Percentiles rank a stretch among this genome's conserved stretches.
phyloP scores from a whole-genome alignment of 257 asterid genomes.

The Henckelia pumila region DNA sequence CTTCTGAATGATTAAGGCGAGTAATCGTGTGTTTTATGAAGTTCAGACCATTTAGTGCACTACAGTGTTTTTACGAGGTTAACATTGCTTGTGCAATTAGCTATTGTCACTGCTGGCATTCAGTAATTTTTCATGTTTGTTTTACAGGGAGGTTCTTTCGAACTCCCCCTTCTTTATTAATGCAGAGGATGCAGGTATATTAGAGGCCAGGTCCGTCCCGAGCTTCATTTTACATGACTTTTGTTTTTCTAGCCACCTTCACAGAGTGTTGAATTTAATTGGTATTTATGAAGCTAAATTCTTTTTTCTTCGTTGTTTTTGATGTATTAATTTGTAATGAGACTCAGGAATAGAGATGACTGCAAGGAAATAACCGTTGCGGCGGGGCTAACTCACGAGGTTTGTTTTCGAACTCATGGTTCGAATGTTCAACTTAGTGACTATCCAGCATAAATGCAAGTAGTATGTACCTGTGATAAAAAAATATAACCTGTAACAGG shows the following conservation, averaged over 20 bases:
- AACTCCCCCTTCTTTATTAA: conserved; percentile 89
- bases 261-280: neutral
- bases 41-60: neutral
- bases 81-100: conserved; percentile 14
- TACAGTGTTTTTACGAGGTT: neutral
- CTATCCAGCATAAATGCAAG: conserved; percentile 7
- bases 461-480: neutral
- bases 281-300: neutral
- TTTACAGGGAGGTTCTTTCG: conserved; percentile 74
- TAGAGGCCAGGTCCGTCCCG: conserved; percentile 57
- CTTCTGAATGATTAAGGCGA: too few relatives aligned
- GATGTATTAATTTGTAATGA: conserved; percentile 12
- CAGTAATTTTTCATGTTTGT: conserved; percentile 22
- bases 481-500: neutral
- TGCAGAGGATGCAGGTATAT: conserved; percentile 86
- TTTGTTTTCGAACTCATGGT: conserved; percentile 34
- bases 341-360: conserved; percentile 67
- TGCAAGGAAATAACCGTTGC: conserved; percentile 73
- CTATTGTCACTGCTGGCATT: conserved; percentile 22
- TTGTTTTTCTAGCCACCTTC: conserved; percentile 23
- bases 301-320: conserved; percentile 14
- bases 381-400: conserved; percentile 87
- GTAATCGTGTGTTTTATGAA: neutral
- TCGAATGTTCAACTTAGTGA: conserved; percentile 13
- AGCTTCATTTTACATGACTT: conserved; percentile 22